Percentiles rank a stretch among this genome's conserved stretches.
Evolutionary conservation across 208 protist species (phyloP).

Genomic region (Sergeia podlipaevii): DNA sequence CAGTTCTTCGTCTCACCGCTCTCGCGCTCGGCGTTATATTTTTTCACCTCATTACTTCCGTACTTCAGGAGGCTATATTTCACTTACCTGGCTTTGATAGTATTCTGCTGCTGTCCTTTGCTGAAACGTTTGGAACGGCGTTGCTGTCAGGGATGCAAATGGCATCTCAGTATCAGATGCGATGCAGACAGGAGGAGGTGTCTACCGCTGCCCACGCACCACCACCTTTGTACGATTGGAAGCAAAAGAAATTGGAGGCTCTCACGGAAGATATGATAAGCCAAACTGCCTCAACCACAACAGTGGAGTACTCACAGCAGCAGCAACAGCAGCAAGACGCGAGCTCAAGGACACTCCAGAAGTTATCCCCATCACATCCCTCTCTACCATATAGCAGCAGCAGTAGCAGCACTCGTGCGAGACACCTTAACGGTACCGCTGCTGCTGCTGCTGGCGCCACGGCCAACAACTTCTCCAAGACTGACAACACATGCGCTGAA

Average conservation of each 20-base stretch:
- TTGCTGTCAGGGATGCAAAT: slow-evolving; percentile 20
- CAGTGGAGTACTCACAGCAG: too few species aligned
- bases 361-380: too few species aligned
- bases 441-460: slow-evolving; percentile 2
- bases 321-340: too few species aligned
- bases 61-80: slow-evolving; percentile 50
- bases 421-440: not conserved
- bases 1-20: slow-evolving; percentile 21
- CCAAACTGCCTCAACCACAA: too few species aligned
- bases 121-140: slow-evolving; percentile 24
- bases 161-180: slow-evolving; percentile 1
- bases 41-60: slow-evolving; percentile 38
- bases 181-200: not conserved
- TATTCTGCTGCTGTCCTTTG: slow-evolving; percentile 31
- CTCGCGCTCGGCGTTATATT: slow-evolving; percentile 25
- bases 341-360: too few species aligned
- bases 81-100: slow-evolving; percentile 52
- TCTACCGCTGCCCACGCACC: not conserved
- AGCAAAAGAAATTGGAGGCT: too few species aligned
- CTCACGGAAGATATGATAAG: too few species aligned
- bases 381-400: too few species aligned
- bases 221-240: too few species aligned
- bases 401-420: not conserved
- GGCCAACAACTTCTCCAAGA: too few species aligned
- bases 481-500: too few species aligned